Conservation (phyloP, 345 rosid genomes). For the Populus simonii region DNA sequence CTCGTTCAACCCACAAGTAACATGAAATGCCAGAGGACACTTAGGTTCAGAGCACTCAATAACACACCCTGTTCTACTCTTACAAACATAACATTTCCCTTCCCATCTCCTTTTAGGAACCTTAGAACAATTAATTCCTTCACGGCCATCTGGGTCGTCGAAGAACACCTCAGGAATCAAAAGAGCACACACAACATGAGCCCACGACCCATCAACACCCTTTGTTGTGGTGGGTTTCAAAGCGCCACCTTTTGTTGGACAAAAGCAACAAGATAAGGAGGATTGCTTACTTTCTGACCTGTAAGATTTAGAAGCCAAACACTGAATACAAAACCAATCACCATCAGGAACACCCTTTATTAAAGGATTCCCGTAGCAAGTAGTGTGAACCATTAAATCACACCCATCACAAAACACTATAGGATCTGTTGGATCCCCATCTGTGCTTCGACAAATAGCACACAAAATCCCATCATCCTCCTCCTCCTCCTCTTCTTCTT, state of each 20-base stretch:
- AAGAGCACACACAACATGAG: constrained; percentile 73
- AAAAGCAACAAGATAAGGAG: constrained; percentile 58
- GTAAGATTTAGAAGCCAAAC: constrained; percentile 27
- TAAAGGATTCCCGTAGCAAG: constrained; percentile 83
- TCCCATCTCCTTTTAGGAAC: constrained; percentile 64
- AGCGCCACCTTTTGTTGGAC: constrained; percentile 58
- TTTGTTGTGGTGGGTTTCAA: constrained; percentile 48
- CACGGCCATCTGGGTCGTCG: constrained; percentile 80
- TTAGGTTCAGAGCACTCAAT: constrained; percentile 82
- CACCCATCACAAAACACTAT: constrained; percentile 97
- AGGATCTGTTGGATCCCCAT: constrained; percentile 85
- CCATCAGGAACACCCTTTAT: constrained; percentile 68
- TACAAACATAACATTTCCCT: constrained; percentile 62
- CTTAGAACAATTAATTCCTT: constrained; percentile 57
- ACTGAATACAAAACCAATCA: constrained; percentile 74
- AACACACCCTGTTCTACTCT: constrained; percentile 57
- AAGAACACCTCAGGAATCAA: constrained; percentile 88
- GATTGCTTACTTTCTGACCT: background rate
- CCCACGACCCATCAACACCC: constrained; percentile 53
- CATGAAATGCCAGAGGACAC: constrained; percentile 68
- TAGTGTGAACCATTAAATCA: constrained; percentile 84
- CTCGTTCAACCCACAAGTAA: constrained; percentile 76
- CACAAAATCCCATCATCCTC: constrained; percentile 85
- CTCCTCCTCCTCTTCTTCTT: constrained; percentile 17
- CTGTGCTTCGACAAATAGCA: constrained; percentile 83